Percentiles rank a stretch among this genome's conserved stretches.
Conservation (phyloP, 441 rosid genomes). For the Flueggea neowawraea region DNA sequence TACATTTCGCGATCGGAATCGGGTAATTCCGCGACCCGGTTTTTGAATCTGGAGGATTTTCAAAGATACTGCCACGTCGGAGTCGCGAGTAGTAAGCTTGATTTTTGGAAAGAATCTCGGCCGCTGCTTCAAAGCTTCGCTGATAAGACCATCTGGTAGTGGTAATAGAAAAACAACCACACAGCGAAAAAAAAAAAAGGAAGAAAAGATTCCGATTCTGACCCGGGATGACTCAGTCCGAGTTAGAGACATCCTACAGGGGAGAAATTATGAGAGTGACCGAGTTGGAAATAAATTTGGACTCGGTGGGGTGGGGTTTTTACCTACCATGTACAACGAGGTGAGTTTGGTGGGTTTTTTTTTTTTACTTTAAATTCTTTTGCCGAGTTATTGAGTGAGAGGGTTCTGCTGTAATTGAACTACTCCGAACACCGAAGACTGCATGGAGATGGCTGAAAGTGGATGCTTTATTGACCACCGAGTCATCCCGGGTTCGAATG, state of each 20-base stretch:
- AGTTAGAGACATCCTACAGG: constrained; percentile 12
- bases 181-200: background rate
- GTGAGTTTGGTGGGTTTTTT: constrained; percentile 12
- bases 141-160: constrained; percentile 52
- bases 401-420: too few relatives aligned
- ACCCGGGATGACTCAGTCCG: constrained; percentile 40
- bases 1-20: constrained; percentile 59
- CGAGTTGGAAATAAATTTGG: constrained; percentile 12
- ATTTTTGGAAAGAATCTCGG: constrained; percentile 59
- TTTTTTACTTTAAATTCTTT: background rate
- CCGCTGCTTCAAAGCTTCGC: constrained; percentile 61
- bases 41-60: constrained; percentile 43
- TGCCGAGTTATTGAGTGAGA: constrained; percentile 2
- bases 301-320: constrained; percentile 15
- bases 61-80: constrained; percentile 50
- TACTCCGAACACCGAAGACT: constrained; percentile 25
- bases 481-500: constrained; percentile 74
- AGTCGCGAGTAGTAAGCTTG: constrained; percentile 32
- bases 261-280: background rate
- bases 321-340: constrained; percentile 12
- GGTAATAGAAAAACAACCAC: constrained; percentile 4
- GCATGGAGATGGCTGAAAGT: constrained; percentile 54
- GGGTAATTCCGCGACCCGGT: constrained; percentile 31
- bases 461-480: constrained; percentile 39
- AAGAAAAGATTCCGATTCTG: constrained; percentile 15